Evolutionary conservation across 106 monocot genomes (phyloP).

Genomic region (Dendrobium catenatum): DNA sequence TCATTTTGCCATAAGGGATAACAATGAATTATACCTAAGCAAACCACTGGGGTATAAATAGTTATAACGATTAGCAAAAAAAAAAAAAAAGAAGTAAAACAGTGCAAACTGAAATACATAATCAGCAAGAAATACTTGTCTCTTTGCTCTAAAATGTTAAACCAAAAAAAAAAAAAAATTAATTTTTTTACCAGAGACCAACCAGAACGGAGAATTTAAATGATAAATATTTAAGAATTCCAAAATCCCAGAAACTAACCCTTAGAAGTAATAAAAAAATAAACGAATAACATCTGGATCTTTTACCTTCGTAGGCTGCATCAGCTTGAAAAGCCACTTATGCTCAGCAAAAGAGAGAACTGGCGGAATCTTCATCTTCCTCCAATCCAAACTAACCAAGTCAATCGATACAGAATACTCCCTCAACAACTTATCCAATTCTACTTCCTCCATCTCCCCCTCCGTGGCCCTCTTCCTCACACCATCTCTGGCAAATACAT

Average conservation of each 20-base stretch:
- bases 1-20: too few species aligned
- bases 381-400: constrained; percentile 73
- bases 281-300: background rate
- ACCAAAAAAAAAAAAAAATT: too few species aligned
- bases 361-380: constrained; percentile 80
- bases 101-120: too few species aligned
- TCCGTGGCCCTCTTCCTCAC: constrained; percentile 9
- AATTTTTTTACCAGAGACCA: background rate
- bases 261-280: too few species aligned
- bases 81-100: too few species aligned
- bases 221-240: background rate
- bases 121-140: too few species aligned
- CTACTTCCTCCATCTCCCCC: background rate
- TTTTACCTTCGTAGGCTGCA: constrained; percentile 90
- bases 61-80: too few species aligned
- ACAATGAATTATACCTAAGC: too few species aligned
- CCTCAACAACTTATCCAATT: constrained; percentile 41
- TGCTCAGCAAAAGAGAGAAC: constrained; percentile 71
- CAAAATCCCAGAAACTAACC: background rate
- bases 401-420: constrained; percentile 59
- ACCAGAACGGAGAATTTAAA: background rate
- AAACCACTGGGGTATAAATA: too few species aligned
- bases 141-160: too few species aligned
- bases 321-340: constrained; percentile 53
- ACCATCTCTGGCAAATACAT: background rate